phyloP scores from a whole-genome alignment of 352 stramenopile genomes.

The Pythium volutum region DNA sequence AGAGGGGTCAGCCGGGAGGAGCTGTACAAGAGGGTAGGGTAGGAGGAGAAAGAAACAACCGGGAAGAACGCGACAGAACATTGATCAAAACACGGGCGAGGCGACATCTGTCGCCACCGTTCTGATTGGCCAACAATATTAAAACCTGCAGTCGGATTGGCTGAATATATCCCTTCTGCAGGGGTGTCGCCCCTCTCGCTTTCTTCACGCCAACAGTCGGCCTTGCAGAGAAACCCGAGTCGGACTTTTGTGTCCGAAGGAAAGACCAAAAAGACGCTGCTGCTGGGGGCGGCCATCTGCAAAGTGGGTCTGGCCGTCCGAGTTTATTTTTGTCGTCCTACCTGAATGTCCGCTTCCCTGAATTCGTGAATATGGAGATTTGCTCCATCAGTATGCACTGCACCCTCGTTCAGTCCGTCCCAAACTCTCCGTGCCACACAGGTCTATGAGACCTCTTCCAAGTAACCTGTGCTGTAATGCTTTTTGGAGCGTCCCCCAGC shows the following conservation, averaged over 20 bases:
- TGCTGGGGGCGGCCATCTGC: background rate
- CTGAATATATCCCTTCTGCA: background rate
- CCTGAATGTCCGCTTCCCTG: no score
- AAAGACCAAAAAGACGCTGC: background rate
- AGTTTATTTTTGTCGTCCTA: background rate
- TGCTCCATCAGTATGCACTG: no score
- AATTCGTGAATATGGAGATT: no score
- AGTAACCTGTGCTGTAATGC: background rate
- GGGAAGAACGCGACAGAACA: conserved; percentile 28
- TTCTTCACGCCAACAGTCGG: background rate
- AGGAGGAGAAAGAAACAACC: conserved; percentile 18
- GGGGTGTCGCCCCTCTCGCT: conserved; percentile 8
- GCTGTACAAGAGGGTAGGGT: conserved; percentile 6
- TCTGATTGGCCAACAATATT: conserved; percentile 11
- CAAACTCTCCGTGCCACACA: no score
- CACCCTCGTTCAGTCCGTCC: no score
- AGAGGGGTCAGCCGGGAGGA: background rate
- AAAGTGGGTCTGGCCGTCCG: background rate
- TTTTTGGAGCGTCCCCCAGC: background rate
- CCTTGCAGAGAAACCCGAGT: conserved; percentile 10
- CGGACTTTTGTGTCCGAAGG: background rate
- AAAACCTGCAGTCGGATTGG: background rate
- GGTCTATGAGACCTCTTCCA: no score
- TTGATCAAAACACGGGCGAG: conserved; percentile 18
- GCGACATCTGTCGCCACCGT: conserved; percentile 7